Percentiles rank a stretch among this genome's conserved stretches.
These are phyloP conservation scores for Barnettozyma vustinii DNA, from an alignment of 805 yeast species.

Conservation along the genomic window DNA sequence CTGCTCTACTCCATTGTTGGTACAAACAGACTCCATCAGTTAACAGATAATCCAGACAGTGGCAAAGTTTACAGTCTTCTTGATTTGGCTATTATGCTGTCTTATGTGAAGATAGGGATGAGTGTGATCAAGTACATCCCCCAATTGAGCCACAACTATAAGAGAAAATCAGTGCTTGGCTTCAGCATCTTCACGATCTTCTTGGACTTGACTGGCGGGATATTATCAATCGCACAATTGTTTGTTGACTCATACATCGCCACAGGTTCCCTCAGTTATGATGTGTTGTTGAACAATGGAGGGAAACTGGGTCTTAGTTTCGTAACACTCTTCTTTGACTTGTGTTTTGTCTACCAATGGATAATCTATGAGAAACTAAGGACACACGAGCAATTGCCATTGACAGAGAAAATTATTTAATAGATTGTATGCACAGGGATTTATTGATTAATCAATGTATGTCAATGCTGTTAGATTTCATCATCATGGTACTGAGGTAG, in stretches of 20 bases:
- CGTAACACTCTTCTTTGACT: constrained; percentile 34
- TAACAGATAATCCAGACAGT: constrained; percentile 1
- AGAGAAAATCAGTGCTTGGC: constrained; percentile 76
- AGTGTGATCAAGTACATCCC: constrained; percentile 60
- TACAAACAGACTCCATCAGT: constrained; percentile 5
- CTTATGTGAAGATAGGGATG: constrained; percentile 42
- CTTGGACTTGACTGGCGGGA: constrained; percentile 34
- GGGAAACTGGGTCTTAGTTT: constrained; percentile 36
- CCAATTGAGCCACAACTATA: constrained; percentile 76
- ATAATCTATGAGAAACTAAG: constrained; percentile 13
- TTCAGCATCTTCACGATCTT: constrained; percentile 59
- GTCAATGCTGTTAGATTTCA: background rate
- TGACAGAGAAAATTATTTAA: background rate
- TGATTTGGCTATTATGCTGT: constrained; percentile 30
- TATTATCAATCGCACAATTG: constrained; percentile 20
- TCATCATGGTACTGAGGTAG: constrained; percentile 2
- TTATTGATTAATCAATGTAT: background rate
- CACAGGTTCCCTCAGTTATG: constrained; percentile 21
- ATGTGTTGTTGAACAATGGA: constrained; percentile 28
- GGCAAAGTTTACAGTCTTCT: constrained; percentile 20
- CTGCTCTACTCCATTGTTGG: constrained; percentile 14
- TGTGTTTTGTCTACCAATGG: constrained; percentile 36
- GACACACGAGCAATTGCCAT: background rate
- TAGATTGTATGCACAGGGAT: background rate
- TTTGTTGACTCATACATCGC: constrained; percentile 23